A percentile compares a stretch with the other conserved stretches of the same genome.
Conservation (phyloP, 768 basidiomycete species). For the Lactarius psammicola region DNA sequence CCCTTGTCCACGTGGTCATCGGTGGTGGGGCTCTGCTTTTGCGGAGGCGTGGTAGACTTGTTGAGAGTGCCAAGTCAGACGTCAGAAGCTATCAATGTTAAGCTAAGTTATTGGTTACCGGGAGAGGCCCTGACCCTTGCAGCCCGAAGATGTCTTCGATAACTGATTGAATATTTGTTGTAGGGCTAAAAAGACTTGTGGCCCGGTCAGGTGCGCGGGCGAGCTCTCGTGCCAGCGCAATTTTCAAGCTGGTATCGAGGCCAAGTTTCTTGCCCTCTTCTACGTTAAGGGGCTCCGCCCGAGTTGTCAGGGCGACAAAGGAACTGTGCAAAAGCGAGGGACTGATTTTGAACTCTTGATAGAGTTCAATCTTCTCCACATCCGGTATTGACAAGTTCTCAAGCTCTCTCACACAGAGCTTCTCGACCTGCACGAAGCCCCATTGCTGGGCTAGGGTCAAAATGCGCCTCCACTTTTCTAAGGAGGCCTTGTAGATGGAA, state of each 20-base stretch:
- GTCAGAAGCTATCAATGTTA: not conserved
- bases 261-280: conserved; percentile 57
- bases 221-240: conserved; percentile 54
- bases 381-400: conserved; percentile 43
- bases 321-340: conserved; percentile 46
- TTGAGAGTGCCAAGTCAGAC: not conserved
- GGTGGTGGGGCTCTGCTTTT: not conserved
- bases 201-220: conserved; percentile 1
- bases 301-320: conserved; percentile 53
- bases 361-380: conserved; percentile 54
- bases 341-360: conserved; percentile 54
- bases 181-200: not conserved
- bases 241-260: conserved; percentile 51
- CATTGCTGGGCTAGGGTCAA: conserved; percentile 54
- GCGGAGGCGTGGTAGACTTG: not conserved
- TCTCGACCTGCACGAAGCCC: conserved; percentile 51
- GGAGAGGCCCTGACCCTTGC: not conserved
- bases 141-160: not conserved
- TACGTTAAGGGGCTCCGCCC: conserved; percentile 48
- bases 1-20: not conserved
- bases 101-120: not conserved
- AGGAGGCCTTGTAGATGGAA: conserved; percentile 50
- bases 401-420: conserved; percentile 54
- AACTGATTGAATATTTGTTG: not conserved
- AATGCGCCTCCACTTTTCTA: conserved; percentile 54